phyloP scores from a whole-genome alignment of 2,329 filamentous ascomycete species.

The Diaporthe citri region DNA sequence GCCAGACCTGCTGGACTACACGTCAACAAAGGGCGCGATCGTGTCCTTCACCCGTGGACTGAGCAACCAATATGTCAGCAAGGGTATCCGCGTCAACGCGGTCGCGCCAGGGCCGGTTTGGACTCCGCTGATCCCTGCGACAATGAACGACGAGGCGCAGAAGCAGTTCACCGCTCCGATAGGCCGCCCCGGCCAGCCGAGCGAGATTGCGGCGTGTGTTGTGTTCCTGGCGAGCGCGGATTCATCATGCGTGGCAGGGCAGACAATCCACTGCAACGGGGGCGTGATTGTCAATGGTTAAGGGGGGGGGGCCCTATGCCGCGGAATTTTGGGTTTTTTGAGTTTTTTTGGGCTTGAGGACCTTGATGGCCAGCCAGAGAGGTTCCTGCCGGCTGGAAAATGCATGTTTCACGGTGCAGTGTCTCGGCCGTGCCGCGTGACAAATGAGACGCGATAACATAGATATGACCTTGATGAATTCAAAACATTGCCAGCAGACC shows the following conservation, averaged over 20 bases:
- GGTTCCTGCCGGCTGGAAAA: constrained; percentile 11
- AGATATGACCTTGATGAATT: not conserved
- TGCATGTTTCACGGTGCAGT: constrained; percentile 3
- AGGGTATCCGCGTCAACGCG: constrained; percentile 82
- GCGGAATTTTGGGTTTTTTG: constrained; percentile 2
- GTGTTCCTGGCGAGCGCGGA: constrained; percentile 84
- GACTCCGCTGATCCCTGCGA: constrained; percentile 81
- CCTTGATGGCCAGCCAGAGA: constrained; percentile 30
- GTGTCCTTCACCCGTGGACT: constrained; percentile 83
- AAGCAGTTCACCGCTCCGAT: constrained; percentile 81
- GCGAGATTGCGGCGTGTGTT: constrained; percentile 84
- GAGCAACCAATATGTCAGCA: constrained; percentile 78
- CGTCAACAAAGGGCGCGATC: constrained; percentile 82
- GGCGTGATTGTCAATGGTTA: constrained; percentile 63
- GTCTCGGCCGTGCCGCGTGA: constrained; percentile 13
- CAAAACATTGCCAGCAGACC: not conserved
- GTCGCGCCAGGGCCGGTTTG: constrained; percentile 85
- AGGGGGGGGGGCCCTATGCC: constrained; percentile 34
- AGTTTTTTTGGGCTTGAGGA: constrained; percentile 24
- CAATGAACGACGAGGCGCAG: constrained; percentile 78
- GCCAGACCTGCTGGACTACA: constrained; percentile 85
- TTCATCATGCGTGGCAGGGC: constrained; percentile 80
- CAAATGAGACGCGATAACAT: not conserved
- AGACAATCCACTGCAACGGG: constrained; percentile 70
- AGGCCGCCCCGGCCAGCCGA: constrained; percentile 82